Conservation (phyloP, 768 basidiomycete genomes). For the Psilocybe subaeruginosa region DNA sequence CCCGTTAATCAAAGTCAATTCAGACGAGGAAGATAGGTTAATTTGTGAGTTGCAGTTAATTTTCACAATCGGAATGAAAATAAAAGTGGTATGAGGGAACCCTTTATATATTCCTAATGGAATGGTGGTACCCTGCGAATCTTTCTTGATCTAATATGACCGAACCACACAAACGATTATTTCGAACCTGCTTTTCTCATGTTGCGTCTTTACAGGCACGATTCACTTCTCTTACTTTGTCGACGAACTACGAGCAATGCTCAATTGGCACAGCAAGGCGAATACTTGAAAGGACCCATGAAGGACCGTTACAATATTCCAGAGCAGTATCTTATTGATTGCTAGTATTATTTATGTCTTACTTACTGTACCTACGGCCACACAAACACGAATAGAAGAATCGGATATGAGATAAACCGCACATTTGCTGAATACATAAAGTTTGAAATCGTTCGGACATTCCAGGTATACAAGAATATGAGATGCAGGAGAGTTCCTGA, state of each 20-base stretch:
- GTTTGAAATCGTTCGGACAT: background rate
- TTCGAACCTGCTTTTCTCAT: background rate
- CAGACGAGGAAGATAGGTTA: background rate
- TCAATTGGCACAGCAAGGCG: too few species aligned
- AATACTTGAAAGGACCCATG: too few species aligned
- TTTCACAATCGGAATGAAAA: constrained; percentile 57
- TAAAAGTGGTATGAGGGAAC: constrained; percentile 78
- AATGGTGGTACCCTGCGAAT: constrained; percentile 58
- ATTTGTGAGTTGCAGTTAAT: constrained; percentile 26
- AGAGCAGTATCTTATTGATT: background rate
- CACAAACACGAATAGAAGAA: background rate
- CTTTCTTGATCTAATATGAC: constrained; percentile 96
- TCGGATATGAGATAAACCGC: background rate
- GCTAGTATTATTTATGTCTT: background rate
- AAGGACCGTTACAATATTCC: too few species aligned
- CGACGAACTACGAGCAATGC: background rate
- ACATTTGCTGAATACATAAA: background rate
- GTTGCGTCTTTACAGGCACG: background rate
- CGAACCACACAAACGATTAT: constrained; percentile 11
- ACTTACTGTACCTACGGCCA: constrained; percentile 12
- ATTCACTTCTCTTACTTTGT: too few species aligned
- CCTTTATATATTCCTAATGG: constrained; percentile 34
- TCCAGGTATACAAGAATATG: background rate
- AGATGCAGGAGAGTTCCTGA: background rate
- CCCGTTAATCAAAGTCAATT: background rate